These are phyloP conservation scores for Artemisia tridentata DNA, from an alignment of 129 eudicot genomes.

Conservation along the genomic window DNA sequence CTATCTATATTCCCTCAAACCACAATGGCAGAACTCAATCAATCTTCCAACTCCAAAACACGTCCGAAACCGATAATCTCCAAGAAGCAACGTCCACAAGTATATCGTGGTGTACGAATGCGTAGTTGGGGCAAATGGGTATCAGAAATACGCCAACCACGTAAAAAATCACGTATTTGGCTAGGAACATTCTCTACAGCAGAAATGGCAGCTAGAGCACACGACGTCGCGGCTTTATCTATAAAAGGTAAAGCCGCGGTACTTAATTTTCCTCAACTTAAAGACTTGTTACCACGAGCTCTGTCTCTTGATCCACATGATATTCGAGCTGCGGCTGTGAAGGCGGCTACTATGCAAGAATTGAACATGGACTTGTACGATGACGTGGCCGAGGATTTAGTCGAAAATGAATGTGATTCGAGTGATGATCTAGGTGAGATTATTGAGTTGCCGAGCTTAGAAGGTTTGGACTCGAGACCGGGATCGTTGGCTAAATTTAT, in stretches of 20 bases:
- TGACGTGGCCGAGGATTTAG: background rate
- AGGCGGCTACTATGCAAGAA: constrained; percentile 75
- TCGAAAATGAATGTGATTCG: background rate
- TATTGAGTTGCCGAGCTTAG: constrained; percentile 71
- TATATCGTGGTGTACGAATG: constrained; percentile 80
- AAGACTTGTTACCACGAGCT: constrained; percentile 61
- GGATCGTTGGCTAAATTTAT: constrained; percentile 34
- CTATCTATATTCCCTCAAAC: background rate
- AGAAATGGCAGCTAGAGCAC: constrained; percentile 97
- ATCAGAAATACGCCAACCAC: constrained; percentile 82
- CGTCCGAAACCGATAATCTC: constrained; percentile 17
- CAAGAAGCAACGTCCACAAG: constrained; percentile 35
- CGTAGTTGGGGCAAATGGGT: constrained; percentile 98
- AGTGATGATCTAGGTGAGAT: constrained; percentile 63
- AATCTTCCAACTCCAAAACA: background rate
- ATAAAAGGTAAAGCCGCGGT: constrained; percentile 65
- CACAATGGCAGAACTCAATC: constrained; percentile 29
- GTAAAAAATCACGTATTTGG: constrained; percentile 87
- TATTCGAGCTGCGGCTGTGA: constrained; percentile 81
- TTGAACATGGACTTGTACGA: constrained; percentile 1
- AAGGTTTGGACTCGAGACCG: constrained; percentile 36
- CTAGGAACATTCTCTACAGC: constrained; percentile 81
- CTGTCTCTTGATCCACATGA: constrained; percentile 63
- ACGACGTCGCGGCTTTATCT: constrained; percentile 69
- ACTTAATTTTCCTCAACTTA: constrained; percentile 71